A percentile compares a stretch with the other conserved stretches of the same genome.
phyloP scores from a whole-genome alignment of 2,329 filamentous ascomycete genomes.

The Penicillium sp. region DNA sequence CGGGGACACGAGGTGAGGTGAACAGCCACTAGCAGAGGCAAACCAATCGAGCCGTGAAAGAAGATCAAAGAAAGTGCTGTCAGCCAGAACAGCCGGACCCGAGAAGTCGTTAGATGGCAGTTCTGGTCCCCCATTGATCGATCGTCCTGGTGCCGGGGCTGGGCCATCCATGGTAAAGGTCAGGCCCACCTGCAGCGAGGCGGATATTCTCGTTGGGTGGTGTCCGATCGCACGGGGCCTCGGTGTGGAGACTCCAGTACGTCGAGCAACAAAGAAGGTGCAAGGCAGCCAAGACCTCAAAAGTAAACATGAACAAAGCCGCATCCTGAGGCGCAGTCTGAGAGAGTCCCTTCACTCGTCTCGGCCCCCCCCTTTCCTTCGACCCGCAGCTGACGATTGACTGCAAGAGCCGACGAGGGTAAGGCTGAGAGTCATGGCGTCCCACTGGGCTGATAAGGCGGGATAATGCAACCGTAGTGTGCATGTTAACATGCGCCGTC shows the following conservation, averaged over 20 bases:
- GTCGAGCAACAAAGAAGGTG: conserved; percentile 6
- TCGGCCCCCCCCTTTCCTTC: background rate
- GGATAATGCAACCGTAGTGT: background rate
- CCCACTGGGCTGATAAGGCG: background rate
- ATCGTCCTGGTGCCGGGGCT: background rate
- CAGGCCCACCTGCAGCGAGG: background rate
- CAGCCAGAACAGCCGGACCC: background rate
- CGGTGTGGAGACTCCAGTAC: background rate
- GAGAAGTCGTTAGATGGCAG: background rate
- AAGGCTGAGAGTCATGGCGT: background rate
- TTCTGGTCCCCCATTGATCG: background rate
- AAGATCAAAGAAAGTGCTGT: background rate
- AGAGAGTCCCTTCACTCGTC: background rate
- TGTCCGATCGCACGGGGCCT: background rate
- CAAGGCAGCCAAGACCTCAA: background rate
- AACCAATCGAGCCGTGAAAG: background rate
- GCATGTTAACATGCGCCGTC: background rate
- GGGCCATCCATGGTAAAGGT: background rate
- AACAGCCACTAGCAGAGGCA: background rate
- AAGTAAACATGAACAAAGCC: conserved; percentile 12
- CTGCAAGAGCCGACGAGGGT: background rate
- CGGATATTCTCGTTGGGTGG: background rate
- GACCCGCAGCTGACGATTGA: background rate
- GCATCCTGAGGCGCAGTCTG: background rate
- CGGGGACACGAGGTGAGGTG: background rate